Conservation (phyloP, 208 protist species). For the Wallacemonas collosoma region DNA sequence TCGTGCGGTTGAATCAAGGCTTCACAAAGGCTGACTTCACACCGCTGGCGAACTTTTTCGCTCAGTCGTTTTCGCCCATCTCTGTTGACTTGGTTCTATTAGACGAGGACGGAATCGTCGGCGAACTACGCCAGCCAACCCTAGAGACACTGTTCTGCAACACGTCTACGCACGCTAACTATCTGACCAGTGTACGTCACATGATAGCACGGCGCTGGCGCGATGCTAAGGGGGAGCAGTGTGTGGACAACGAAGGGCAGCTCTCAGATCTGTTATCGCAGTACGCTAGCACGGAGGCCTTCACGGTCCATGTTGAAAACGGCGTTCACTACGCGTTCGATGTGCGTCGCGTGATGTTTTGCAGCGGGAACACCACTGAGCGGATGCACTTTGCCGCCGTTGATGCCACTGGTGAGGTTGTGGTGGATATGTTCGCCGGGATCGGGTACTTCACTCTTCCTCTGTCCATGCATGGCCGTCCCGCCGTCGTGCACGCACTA, state of each 20-base stretch:
- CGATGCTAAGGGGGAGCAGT: conserved; percentile 10
- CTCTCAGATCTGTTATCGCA: conserved; percentile 24
- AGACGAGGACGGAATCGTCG: conserved; percentile 69
- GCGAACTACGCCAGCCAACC: conserved; percentile 74
- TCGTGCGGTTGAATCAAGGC: conserved; percentile 71
- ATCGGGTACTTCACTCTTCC: conserved; percentile 94
- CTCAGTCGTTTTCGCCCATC: conserved; percentile 57
- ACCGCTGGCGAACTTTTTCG: conserved; percentile 50
- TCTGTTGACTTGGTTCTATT: conserved; percentile 76
- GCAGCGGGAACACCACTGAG: conserved; percentile 92
- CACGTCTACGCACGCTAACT: background rate
- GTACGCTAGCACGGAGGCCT: conserved; percentile 54
- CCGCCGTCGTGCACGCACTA: conserved; percentile 64
- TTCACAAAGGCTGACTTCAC: conserved; percentile 40
- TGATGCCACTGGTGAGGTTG: conserved; percentile 63
- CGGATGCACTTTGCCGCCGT: conserved; percentile 86
- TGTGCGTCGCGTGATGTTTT: conserved; percentile 88
- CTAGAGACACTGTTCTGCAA: conserved; percentile 39
- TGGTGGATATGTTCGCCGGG: conserved; percentile 94
- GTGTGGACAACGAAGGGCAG: conserved; percentile 12
- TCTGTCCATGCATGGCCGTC: conserved; percentile 68
- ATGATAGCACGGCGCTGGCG: conserved; percentile 10
- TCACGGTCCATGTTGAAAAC: conserved; percentile 90
- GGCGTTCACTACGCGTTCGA: conserved; percentile 90
- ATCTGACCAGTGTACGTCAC: conserved; percentile 5